Conservation (phyloP, 176 grass and related monocot species). For the Triticum timopheevii region DNA sequence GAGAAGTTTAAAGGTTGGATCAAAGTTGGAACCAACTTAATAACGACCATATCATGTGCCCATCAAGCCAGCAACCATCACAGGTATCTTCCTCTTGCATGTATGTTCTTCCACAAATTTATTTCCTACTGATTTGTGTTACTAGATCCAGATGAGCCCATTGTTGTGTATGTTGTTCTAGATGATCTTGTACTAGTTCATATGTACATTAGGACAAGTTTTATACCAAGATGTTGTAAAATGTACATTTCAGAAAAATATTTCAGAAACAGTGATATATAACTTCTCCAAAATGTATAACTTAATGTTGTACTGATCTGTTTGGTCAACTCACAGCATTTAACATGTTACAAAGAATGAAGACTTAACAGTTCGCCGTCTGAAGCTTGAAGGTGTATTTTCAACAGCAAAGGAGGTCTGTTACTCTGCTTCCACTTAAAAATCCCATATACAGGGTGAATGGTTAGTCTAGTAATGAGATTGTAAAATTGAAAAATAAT, state of each 20-base stretch:
- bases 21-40: conserved; percentile 33
- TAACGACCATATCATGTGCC: neutral
- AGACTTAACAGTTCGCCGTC: no score
- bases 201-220: neutral
- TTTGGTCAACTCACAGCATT: neutral
- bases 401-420: neutral
- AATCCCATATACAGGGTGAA: no score
- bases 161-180: neutral
- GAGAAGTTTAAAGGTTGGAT: conserved; percentile 64
- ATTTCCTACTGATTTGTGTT: neutral
- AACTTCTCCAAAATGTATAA: neutral
- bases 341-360: neutral
- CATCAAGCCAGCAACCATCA: neutral
- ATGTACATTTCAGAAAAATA: no score
- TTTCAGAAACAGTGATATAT: no score
- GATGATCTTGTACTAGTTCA: no score
- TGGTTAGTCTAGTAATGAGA: no score
- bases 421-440: no score
- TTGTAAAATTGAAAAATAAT: no score
- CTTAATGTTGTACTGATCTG: neutral
- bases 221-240: neutral
- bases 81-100: neutral
- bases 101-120: no score
- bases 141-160: neutral
- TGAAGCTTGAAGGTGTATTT: neutral